A percentile compares a stretch with the other conserved stretches of the same genome.
phyloP scores from a whole-genome alignment of 257 asterid species.

The Ehretia macrophylla region DNA sequence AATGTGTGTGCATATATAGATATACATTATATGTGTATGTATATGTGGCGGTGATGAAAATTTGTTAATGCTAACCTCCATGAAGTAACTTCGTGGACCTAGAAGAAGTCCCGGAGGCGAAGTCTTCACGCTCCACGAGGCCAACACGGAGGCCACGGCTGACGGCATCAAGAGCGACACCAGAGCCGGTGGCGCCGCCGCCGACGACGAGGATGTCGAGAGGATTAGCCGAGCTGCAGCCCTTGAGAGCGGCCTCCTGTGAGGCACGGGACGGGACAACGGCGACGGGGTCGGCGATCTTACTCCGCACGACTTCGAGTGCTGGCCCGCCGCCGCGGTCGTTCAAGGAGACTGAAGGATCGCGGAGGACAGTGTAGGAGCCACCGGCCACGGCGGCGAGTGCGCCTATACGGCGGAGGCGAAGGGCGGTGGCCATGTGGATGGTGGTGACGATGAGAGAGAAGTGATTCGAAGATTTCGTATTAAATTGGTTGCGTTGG shows the following conservation, averaged over 20 bases:
- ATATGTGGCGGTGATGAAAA: not conserved
- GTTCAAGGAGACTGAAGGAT: conserved; percentile 49
- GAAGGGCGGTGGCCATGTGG: conserved; percentile 55
- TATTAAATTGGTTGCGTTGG: conserved; percentile 22
- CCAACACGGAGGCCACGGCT: conserved; percentile 99
- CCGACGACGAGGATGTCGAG: conserved; percentile 88
- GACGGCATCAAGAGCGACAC: conserved; percentile 87
- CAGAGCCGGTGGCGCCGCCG: conserved; percentile 97
- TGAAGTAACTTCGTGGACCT: conserved; percentile 95
- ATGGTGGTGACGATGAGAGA: not conserved
- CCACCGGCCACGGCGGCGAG: conserved; percentile 64
- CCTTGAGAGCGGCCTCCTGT: conserved; percentile 74
- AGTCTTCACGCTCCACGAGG: conserved; percentile 92
- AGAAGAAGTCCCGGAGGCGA: conserved; percentile 91
- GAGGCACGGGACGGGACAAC: conserved; percentile 57
- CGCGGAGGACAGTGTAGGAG: conserved; percentile 45
- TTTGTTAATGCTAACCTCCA: conserved; percentile 62
- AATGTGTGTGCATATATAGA: no score
- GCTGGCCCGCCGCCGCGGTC: conserved; percentile 53
- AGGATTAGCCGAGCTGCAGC: conserved; percentile 59
- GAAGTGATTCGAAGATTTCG: not conserved
- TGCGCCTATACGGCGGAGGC: conserved; percentile 75
- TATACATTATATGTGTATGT: not conserved
- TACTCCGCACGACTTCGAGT: conserved; percentile 35
- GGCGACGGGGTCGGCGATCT: conserved; percentile 59